Conservation (phyloP, 2,329 filamentous ascomycete species). For the Metarhizium humberi region DNA sequence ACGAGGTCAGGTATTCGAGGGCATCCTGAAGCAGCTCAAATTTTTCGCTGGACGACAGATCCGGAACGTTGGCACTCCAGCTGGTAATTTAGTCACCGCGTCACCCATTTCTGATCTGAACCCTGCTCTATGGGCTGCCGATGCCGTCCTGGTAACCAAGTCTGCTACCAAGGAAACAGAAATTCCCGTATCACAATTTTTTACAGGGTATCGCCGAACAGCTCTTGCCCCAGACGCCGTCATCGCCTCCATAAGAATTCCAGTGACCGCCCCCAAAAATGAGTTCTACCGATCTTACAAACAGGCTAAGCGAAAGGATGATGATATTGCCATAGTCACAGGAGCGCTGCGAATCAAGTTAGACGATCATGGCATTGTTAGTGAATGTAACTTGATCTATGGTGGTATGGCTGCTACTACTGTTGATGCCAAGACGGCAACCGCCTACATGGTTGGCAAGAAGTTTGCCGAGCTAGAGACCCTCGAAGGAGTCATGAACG, state of each 20-base stretch:
- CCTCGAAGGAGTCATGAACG: slow-evolving; percentile 81
- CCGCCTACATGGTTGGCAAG: slow-evolving; percentile 66
- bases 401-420: slow-evolving; percentile 94
- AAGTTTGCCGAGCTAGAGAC: slow-evolving; percentile 72
- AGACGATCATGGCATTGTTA: slow-evolving; percentile 58
- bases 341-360: slow-evolving; percentile 70
- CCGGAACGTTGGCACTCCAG: slow-evolving; percentile 92
- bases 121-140: slow-evolving; percentile 82
- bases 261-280: slow-evolving; percentile 60
- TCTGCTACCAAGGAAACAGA: slow-evolving; percentile 64
- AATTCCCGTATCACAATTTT: slow-evolving; percentile 88
- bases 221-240: slow-evolving; percentile 73
- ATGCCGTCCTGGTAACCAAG: slow-evolving; percentile 72
- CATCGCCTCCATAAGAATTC: slow-evolving; percentile 81
- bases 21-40: slow-evolving; percentile 85
- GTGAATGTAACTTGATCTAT: slow-evolving; percentile 73
- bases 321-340: slow-evolving; percentile 97
- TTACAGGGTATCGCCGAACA: slow-evolving; percentile 82
- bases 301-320: slow-evolving; percentile 93
- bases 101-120: slow-evolving; percentile 96
- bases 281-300: slow-evolving; percentile 90
- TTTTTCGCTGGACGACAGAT: slow-evolving; percentile 96
- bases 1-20: slow-evolving; percentile 73
- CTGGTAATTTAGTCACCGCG: slow-evolving; percentile 87
- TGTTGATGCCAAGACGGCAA: slow-evolving; percentile 72